phyloP scores from a whole-genome alignment of 805 yeast genomes.

The Candida andamanensis region DNA sequence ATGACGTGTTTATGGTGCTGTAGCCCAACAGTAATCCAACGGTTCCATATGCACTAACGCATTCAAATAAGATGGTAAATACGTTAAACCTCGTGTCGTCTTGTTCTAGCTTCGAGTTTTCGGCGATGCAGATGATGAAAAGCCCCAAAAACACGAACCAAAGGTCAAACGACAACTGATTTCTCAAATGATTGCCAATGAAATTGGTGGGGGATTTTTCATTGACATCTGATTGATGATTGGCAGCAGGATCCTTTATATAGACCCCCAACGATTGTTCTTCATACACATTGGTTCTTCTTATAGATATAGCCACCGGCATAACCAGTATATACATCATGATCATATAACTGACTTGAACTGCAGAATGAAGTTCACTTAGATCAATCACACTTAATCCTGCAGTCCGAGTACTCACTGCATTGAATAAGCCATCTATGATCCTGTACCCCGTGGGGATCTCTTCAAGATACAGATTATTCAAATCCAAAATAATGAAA shows the following conservation, averaged over 20 bases:
- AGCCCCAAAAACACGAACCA: constrained; percentile 90
- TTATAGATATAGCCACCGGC: constrained; percentile 92
- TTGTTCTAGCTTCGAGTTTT: constrained; percentile 54
- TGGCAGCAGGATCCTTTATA: constrained; percentile 25
- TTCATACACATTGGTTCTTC: constrained; percentile 96
- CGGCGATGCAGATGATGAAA: constrained; percentile 82
- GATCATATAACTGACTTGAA: constrained; percentile 86
- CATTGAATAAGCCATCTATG: constrained; percentile 82
- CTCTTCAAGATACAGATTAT: constrained; percentile 44
- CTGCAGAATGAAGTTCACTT: constrained; percentile 74
- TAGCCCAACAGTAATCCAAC: constrained; percentile 91
- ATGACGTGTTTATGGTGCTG: constrained; percentile 60
- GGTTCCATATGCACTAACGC: constrained; percentile 93
- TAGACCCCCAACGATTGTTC: constrained; percentile 96
- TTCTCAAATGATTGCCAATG: constrained; percentile 82
- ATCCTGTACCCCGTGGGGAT: constrained; percentile 66
- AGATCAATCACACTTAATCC: constrained; percentile 78
- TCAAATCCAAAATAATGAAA: constrained; percentile 73
- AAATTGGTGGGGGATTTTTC: constrained; percentile 52
- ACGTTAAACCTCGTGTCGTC: constrained; percentile 50
- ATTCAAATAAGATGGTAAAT: constrained; percentile 76
- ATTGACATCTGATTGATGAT: constrained; percentile 22
- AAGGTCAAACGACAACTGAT: constrained; percentile 87
- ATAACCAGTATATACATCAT: constrained; percentile 98
- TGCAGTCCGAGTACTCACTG: constrained; percentile 89